Conservation (phyloP, 1,284 basidiomycete species). For the Ganoderma sp. region DNA sequence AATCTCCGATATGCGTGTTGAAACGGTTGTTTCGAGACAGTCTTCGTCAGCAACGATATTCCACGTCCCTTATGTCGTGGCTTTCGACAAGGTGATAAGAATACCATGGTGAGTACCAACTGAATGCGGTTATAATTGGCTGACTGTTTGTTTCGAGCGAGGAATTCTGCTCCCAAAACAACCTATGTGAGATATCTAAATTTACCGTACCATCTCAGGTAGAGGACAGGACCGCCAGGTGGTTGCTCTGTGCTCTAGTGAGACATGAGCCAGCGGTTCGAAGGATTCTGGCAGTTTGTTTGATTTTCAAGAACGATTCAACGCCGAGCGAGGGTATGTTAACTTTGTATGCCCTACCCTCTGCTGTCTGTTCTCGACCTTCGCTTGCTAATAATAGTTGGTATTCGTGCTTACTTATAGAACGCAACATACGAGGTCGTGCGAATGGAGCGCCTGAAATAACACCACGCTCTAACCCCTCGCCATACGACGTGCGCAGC, state of each 20-base stretch:
- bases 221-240: background rate
- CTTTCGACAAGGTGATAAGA: background rate
- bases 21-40: background rate
- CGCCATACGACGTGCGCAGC: background rate
- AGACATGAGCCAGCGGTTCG: too few relatives aligned
- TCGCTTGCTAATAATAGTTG: background rate
- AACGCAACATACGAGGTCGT: background rate
- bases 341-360: background rate
- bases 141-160: background rate
- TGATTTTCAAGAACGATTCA: background rate
- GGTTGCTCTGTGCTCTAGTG: too few relatives aligned
- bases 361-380: background rate
- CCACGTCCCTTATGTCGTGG: background rate
- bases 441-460: background rate
- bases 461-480: background rate
- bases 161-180: background rate
- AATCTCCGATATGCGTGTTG: background rate
- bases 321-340: background rate
- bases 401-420: background rate
- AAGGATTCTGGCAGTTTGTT: background rate
- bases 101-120: background rate
- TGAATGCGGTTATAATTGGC: background rate
- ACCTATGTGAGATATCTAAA: background rate
- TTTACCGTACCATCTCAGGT: background rate
- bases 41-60: background rate